These are phyloP conservation scores for Chaetoceros tenuissimus DNA, from an alignment of 108 stramenopile genomes.

Conservation along the genomic window DNA sequence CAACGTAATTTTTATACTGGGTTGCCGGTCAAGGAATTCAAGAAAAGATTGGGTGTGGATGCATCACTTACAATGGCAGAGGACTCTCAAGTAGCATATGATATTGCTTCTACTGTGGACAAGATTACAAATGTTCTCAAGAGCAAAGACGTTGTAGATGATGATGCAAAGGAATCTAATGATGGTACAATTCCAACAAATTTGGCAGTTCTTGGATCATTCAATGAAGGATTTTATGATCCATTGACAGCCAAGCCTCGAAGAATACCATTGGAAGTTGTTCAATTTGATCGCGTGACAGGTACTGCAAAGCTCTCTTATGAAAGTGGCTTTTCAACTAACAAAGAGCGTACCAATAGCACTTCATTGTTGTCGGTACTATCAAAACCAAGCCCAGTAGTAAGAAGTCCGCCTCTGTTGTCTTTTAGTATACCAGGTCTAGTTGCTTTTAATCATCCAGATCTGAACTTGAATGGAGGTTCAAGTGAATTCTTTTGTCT, in stretches of 20 bases:
- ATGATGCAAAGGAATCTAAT: not conserved
- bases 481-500: constrained; percentile 76
- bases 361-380: not conserved
- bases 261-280: constrained; percentile 71
- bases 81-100: constrained; percentile 32
- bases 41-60: constrained; percentile 37
- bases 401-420: constrained; percentile 46
- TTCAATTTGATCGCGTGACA: constrained; percentile 44
- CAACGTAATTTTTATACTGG: constrained; percentile 75
- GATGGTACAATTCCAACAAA: constrained; percentile 15
- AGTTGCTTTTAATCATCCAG: constrained; percentile 77
- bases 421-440: constrained; percentile 68
- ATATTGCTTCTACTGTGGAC: constrained; percentile 18
- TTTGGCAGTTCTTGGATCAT: constrained; percentile 67
- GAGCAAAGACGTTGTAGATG: constrained; percentile 14
- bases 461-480: constrained; percentile 58
- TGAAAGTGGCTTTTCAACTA: constrained; percentile 1
- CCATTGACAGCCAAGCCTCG: constrained; percentile 75
- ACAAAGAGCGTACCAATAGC: not conserved
- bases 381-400: not conserved
- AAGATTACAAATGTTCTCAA: not conserved
- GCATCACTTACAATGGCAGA: constrained; percentile 26
- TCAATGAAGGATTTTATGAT: constrained; percentile 80
- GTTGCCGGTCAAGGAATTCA: constrained; percentile 51
- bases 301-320: constrained; percentile 44